Conservation (phyloP, 129 eudicot species). For the Saposhnikovia divaricata region DNA sequence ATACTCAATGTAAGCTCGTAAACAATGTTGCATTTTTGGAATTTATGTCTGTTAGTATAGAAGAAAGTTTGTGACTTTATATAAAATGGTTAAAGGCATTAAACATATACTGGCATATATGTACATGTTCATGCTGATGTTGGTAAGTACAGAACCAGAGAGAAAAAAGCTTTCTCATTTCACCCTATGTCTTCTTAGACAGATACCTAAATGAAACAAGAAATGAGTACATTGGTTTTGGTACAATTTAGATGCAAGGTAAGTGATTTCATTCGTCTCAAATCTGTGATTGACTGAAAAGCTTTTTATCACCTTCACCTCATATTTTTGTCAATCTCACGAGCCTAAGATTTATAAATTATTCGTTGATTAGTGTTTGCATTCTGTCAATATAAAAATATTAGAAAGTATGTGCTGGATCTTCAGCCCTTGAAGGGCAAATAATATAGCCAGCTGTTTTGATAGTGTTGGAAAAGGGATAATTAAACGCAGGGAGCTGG, state of each 20-base stretch:
- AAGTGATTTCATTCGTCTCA: background rate
- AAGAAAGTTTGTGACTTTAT: background rate
- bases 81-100: background rate
- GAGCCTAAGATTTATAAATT: background rate
- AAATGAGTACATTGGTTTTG: background rate
- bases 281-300: background rate
- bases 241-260: background rate
- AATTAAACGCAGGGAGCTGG: background rate
- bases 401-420: background rate
- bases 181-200: background rate
- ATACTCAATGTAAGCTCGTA: slow-evolving; percentile 70
- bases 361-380: background rate
- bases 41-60: background rate
- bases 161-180: background rate
- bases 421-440: background rate
- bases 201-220: background rate
- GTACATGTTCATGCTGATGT: background rate
- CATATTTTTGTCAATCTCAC: background rate
- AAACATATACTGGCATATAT: background rate
- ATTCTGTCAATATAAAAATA: background rate
- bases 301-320: background rate
- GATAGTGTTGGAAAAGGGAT: background rate
- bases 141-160: background rate
- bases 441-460: background rate
- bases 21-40: background rate